Evolutionary conservation across 1,284 basidiomycete species (phyloP).

Genomic region (Puccinia novopanici): DNA sequence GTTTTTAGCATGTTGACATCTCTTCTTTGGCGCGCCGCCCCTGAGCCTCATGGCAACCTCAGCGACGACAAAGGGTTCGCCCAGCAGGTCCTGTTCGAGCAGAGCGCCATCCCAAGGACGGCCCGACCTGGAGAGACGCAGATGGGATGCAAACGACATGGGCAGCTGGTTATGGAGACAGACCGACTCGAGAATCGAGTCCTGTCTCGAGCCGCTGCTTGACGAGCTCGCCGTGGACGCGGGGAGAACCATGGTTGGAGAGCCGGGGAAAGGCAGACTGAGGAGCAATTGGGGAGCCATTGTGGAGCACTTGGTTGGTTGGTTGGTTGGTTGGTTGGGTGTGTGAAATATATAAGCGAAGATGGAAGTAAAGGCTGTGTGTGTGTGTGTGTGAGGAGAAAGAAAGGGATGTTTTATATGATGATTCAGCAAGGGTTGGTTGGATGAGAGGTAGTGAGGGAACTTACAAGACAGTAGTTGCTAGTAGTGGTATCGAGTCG

Average conservation of each 20-base stretch:
- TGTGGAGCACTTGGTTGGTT: too few species aligned
- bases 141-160: conserved; percentile 21
- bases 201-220: not conserved
- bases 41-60: conserved; percentile 36
- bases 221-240: not conserved
- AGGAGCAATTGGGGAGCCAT: conserved; percentile 44
- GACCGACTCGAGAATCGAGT: conserved; percentile 27
- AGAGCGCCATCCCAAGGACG: conserved; percentile 35
- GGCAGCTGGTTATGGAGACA: conserved; percentile 30
- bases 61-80: conserved; percentile 15
- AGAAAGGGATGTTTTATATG: not conserved
- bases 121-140: conserved; percentile 21
- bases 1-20: conserved; percentile 41
- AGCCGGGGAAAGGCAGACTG: conserved; percentile 43
- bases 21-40: conserved; percentile 40
- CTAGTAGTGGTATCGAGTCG: too few species aligned
- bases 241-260: conserved; percentile 27
- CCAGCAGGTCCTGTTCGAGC: not conserved
- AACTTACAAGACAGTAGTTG: too few species aligned
- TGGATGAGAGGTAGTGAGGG: too few species aligned
- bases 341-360: too few species aligned
- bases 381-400: not conserved
- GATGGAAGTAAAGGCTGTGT: too few species aligned
- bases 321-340: too few species aligned
- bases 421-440: too few species aligned